These are phyloP conservation scores for Nephelium lappaceum DNA, from an alignment of 345 rosid species.

Conservation along the genomic window DNA sequence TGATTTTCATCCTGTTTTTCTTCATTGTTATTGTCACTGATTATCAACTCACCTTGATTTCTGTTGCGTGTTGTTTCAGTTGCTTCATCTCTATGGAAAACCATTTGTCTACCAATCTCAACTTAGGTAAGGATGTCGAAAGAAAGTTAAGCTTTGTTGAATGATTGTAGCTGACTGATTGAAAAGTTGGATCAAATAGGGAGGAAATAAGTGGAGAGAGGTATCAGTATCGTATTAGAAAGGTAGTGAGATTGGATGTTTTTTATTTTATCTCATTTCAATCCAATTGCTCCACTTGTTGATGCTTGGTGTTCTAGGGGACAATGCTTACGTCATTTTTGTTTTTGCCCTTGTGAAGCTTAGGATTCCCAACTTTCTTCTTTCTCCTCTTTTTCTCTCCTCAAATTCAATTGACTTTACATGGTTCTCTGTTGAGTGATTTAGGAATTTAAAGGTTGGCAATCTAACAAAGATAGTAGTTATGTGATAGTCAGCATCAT, in stretches of 20 bases:
- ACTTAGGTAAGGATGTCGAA: constrained; percentile 4
- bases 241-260: constrained; percentile 17
- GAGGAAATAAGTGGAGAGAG: constrained; percentile 40
- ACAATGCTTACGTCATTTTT: constrained; percentile 49
- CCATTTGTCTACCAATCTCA: constrained; percentile 36
- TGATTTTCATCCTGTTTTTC: constrained; percentile 29
- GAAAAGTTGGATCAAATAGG: constrained; percentile 36
- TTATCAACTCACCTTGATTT: constrained; percentile 22
- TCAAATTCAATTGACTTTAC: constrained; percentile 42
- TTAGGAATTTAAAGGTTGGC: constrained; percentile 31
- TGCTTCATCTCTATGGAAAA: constrained; percentile 40
- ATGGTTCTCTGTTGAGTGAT: constrained; percentile 26
- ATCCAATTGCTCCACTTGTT: constrained; percentile 41
- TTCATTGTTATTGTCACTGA: constrained; percentile 23
- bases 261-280: constrained; percentile 29
- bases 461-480: constrained; percentile 13
- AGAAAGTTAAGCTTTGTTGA: constrained; percentile 20
- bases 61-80: constrained; percentile 26
- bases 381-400: constrained; percentile 28
- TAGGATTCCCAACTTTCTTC: constrained; percentile 60
- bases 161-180: constrained; percentile 29
- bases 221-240: constrained; percentile 20
- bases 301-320: constrained; percentile 48
- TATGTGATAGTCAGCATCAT: constrained; percentile 29
- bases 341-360: constrained; percentile 46